Percentiles rank a stretch among this genome's conserved stretches.
Conservation (phyloP, 345 rosid genomes). For the Eutrema japonicum region DNA sequence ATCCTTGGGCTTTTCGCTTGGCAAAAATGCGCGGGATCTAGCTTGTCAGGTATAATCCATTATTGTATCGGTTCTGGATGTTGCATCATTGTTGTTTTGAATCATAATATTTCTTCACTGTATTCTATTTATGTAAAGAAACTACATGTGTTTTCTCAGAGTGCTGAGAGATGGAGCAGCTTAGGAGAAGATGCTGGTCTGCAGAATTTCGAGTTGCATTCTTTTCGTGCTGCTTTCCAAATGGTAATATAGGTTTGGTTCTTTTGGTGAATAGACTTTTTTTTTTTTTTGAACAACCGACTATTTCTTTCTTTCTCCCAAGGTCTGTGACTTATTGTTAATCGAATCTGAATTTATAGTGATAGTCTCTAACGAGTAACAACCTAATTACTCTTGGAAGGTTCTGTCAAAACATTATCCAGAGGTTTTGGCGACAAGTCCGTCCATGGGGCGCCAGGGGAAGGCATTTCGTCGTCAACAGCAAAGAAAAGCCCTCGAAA, state of each 20-base stretch:
- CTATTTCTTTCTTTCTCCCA: background rate
- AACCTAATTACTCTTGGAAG: conserved; percentile 46
- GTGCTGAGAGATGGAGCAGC: conserved; percentile 91
- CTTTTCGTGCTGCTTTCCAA: conserved; percentile 93
- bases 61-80: conserved; percentile 6
- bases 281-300: too few species aligned
- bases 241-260: conserved; percentile 55
- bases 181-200: conserved; percentile 72
- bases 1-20: conserved; percentile 57
- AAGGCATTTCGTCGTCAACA: conserved; percentile 82
- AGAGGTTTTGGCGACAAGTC: conserved; percentile 60
- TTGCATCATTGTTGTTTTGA: conserved; percentile 10
- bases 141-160: conserved; percentile 48
- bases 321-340: background rate
- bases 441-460: conserved; percentile 94
- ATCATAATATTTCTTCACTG: conserved; percentile 14
- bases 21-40: conserved; percentile 76
- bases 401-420: conserved; percentile 79
- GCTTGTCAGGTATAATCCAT: conserved; percentile 82
- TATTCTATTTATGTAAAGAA: background rate
- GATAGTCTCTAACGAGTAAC: conserved; percentile 22
- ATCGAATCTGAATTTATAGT: background rate
- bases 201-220: conserved; percentile 87
- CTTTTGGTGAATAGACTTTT: background rate
- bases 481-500: conserved; percentile 56